Conservation (phyloP, 257 asterid genomes). For the Nyctanthes arbortristis region DNA sequence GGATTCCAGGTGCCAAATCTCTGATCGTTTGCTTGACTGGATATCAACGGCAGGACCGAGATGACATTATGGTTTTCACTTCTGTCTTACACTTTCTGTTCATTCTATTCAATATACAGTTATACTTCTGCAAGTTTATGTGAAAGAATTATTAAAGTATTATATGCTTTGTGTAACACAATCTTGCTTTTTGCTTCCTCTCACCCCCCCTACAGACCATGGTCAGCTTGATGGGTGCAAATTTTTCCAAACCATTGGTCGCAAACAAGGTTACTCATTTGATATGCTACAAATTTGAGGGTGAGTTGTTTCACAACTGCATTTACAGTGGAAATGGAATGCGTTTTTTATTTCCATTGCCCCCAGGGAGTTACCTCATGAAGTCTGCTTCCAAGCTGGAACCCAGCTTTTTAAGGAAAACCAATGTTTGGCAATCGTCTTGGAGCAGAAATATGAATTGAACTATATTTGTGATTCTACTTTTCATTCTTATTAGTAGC, state of each 20-base stretch:
- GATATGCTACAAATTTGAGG: constrained; percentile 94
- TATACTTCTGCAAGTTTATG: not conserved
- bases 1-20: constrained; percentile 80
- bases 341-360: too few relatives aligned
- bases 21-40: constrained; percentile 87
- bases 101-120: not conserved
- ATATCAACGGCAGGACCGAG: constrained; percentile 69
- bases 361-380: too few relatives aligned
- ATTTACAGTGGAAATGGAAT: too few relatives aligned
- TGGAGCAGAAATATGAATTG: not conserved
- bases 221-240: constrained; percentile 95
- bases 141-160: not conserved
- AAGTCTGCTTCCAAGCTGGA: not conserved
- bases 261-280: constrained; percentile 88
- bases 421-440: not conserved
- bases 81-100: constrained; percentile 20
- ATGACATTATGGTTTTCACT: constrained; percentile 74
- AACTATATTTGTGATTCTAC: not conserved
- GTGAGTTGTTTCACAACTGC: constrained; percentile 37
- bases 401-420: not conserved
- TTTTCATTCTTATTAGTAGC: too few relatives aligned
- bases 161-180: not conserved
- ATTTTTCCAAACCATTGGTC: constrained; percentile 75
- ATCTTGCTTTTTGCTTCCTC: constrained; percentile 26
- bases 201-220: constrained; percentile 52